Conservation (phyloP, 164 flowering plant genomes). For the Vitis rotundifolia region DNA sequence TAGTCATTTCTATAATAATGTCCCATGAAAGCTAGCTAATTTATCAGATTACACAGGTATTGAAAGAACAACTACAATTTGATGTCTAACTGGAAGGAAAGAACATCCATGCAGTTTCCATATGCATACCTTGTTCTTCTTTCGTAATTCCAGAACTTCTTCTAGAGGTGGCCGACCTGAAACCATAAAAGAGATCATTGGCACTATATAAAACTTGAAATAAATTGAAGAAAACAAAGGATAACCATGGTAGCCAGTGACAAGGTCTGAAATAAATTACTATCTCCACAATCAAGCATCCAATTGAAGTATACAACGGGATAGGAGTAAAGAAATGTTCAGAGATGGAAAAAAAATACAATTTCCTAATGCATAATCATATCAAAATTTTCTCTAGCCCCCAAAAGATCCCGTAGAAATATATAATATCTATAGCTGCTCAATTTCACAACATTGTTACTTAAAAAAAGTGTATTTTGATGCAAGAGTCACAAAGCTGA, state of each 20-base stretch:
- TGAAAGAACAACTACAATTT: background rate
- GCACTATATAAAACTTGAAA: background rate
- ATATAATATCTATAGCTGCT: no score
- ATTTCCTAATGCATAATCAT: no score
- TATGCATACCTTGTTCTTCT: slow-evolving; percentile 44
- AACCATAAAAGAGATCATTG: slow-evolving; percentile 8
- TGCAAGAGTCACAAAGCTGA: no score
- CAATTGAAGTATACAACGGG: no score
- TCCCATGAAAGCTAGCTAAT: background rate
- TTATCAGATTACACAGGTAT: background rate
- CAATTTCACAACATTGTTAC: no score
- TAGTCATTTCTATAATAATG: background rate
- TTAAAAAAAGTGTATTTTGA: no score
- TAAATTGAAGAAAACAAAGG: slow-evolving; percentile 1
- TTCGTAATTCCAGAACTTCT: slow-evolving; percentile 51
- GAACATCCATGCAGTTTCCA: background rate
- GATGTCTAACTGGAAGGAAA: background rate
- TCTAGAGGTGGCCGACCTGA: slow-evolving; percentile 65
- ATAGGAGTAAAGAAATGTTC: no score
- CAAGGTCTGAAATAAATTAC: background rate
- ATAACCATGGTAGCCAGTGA: background rate
- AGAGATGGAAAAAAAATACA: no score
- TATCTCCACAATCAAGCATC: no score
- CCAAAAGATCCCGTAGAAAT: no score
- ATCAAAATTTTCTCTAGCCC: no score